phyloP scores from a whole-genome alignment of 345 rosid genomes.

The Mercurialis annua region DNA sequence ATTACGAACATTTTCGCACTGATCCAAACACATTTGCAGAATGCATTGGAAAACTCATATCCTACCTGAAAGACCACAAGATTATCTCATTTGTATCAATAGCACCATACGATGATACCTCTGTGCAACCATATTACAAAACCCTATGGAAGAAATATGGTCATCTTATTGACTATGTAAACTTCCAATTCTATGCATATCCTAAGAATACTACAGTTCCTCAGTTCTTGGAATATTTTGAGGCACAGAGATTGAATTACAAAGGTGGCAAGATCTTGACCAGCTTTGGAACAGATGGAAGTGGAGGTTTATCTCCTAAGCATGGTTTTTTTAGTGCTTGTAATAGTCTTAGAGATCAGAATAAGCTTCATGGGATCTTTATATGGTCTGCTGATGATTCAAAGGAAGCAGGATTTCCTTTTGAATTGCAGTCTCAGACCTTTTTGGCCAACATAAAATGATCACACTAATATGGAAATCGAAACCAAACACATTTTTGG shows the following conservation, averaged over 20 bases:
- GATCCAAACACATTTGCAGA: slow-evolving; percentile 54
- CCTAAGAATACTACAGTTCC: slow-evolving; percentile 35
- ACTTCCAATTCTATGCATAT: slow-evolving; percentile 62
- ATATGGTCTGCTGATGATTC: slow-evolving; percentile 63
- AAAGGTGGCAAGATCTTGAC: slow-evolving; percentile 39
- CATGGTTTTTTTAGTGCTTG: slow-evolving; percentile 50
- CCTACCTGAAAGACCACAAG: slow-evolving; percentile 19
- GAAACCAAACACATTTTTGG: too few relatives aligned
- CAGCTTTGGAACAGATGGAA: slow-evolving; percentile 46
- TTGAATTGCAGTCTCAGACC: slow-evolving; percentile 38
- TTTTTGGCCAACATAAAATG: slow-evolving; percentile 25
- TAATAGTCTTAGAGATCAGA: slow-evolving; percentile 21
- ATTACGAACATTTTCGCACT: slow-evolving; percentile 49
- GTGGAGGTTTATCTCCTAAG: slow-evolving; percentile 43
- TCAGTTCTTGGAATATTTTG: slow-evolving; percentile 37
- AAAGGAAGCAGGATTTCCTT: slow-evolving; percentile 36
- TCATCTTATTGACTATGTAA: slow-evolving; percentile 54
- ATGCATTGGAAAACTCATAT: slow-evolving; percentile 48
- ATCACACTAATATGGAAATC: too few relatives aligned
- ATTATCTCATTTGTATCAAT: slow-evolving; percentile 45
- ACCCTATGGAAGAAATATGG: slow-evolving; percentile 49
- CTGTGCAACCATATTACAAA: slow-evolving; percentile 45
- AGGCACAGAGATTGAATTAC: slow-evolving; percentile 40
- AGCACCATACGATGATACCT: slow-evolving; percentile 45
- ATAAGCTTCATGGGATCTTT: slow-evolving; percentile 53